phyloP scores from a whole-genome alignment of 176 grass and related monocot genomes.

The Saccharum officinarum region DNA sequence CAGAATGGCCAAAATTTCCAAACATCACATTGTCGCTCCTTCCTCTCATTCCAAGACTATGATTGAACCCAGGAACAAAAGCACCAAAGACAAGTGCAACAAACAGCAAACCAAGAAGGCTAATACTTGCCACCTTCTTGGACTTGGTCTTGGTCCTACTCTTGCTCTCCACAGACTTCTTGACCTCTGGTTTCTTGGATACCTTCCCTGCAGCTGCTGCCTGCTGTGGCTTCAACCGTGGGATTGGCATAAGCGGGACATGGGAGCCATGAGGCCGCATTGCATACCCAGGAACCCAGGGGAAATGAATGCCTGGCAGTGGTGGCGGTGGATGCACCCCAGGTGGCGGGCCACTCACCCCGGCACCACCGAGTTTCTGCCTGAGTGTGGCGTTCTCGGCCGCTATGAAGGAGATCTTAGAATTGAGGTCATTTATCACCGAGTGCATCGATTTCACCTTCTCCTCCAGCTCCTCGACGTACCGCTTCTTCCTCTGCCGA shows the following conservation, averaged over 20 bases:
- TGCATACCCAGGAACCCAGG: slow-evolving; percentile 87
- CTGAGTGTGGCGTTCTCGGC: slow-evolving; percentile 73
- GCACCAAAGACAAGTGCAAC: slow-evolving; percentile 56
- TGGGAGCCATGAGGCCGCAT: slow-evolving; percentile 69
- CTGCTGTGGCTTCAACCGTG: slow-evolving; percentile 74
- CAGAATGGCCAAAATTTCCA: slow-evolving; percentile 48
- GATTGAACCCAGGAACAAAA: slow-evolving; percentile 60
- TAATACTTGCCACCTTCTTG: slow-evolving; percentile 89
- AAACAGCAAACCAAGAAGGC: slow-evolving; percentile 79
- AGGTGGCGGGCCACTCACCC: slow-evolving; percentile 45
- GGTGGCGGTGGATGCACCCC: slow-evolving; percentile 53
- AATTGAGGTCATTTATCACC: slow-evolving; percentile 83
- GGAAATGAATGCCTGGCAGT: slow-evolving; percentile 65
- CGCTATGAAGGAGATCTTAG: slow-evolving; percentile 75
- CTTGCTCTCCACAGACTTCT: slow-evolving; percentile 49
- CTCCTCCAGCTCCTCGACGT: slow-evolving; percentile 89
- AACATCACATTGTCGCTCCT: slow-evolving; percentile 16
- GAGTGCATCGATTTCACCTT: slow-evolving; percentile 92
- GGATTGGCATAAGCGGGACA: slow-evolving; percentile 88
- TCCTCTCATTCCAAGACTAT: slow-evolving; percentile 46
- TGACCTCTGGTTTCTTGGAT: slow-evolving; percentile 63
- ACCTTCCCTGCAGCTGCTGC: slow-evolving; percentile 41
- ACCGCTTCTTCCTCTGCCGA: slow-evolving; percentile 88
- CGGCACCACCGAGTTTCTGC: slow-evolving; percentile 55
- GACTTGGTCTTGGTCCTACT: slow-evolving; percentile 53